phyloP scores from a whole-genome alignment of 2,329 filamentous ascomycete species.

The Ascochyta fabae region DNA sequence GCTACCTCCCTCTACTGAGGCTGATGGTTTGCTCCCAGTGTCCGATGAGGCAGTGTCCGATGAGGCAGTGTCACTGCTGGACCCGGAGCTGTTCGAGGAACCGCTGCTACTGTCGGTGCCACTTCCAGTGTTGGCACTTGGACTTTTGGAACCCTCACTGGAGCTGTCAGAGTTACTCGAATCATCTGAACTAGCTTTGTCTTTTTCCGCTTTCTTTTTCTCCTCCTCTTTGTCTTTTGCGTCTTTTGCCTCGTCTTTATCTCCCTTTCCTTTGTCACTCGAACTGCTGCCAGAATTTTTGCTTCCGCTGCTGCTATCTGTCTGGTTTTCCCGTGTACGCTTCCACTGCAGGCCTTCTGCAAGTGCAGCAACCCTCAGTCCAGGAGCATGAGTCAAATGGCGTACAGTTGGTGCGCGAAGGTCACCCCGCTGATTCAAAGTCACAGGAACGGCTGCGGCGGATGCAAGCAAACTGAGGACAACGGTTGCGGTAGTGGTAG shows the following conservation, averaged over 20 bases:
- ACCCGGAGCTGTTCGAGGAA: background rate
- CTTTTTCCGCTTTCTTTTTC: too few species aligned
- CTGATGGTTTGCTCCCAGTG: too few species aligned
- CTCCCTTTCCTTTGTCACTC: background rate
- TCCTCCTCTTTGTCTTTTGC: too few species aligned
- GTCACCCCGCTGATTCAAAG: constrained; percentile 3
- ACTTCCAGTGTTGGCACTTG: too few species aligned
- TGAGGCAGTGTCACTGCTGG: background rate
- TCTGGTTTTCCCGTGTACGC: background rate
- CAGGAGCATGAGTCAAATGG: background rate
- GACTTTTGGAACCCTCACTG: too few species aligned
- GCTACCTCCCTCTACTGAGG: too few species aligned
- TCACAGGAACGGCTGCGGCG: constrained; percentile 1
- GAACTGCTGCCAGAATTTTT: background rate
- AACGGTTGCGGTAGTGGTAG: background rate
- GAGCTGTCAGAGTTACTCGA: too few species aligned
- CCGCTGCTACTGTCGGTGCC: background rate
- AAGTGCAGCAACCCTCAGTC: background rate
- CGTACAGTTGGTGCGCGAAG: background rate
- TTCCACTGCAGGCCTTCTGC: constrained; percentile 1
- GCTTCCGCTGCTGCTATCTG: background rate
- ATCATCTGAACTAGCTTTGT: too few species aligned
- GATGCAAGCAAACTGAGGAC: constrained; percentile 1
- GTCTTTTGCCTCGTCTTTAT: too few species aligned
- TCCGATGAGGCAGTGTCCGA: too few species aligned